These are phyloP conservation scores for Solanum piurae DNA, from an alignment of 257 asterid species.

Conservation along the genomic window DNA sequence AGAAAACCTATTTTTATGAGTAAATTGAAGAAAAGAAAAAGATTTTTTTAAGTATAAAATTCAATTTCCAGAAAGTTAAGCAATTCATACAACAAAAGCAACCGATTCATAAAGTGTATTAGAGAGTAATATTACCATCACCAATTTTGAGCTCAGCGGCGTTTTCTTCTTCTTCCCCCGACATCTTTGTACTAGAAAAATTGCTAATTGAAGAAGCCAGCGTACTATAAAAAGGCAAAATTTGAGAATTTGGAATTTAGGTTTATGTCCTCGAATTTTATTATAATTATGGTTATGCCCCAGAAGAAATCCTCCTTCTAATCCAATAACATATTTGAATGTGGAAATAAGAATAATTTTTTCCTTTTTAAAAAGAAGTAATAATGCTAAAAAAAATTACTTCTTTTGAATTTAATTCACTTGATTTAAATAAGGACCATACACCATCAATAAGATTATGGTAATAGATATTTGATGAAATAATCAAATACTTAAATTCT, in stretches of 20 bases:
- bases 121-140: slow-evolving; percentile 44
- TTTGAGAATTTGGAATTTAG: not conserved
- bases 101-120: not conserved
- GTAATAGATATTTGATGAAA: not conserved
- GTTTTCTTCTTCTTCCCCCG: slow-evolving; percentile 74
- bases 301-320: not conserved
- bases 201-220: not conserved
- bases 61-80: not conserved
- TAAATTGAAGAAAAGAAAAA: not conserved
- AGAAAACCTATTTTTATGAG: not conserved
- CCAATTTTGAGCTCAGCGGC: slow-evolving; percentile 85
- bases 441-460: not conserved
- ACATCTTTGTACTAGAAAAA: slow-evolving; percentile 18
- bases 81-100: not conserved
- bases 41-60: not conserved
- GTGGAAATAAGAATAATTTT: not conserved
- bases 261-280: not conserved
- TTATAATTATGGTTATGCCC: not conserved
- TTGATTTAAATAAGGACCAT: not conserved
- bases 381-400: not conserved
- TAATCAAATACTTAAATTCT: not conserved
- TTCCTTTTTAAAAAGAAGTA: not conserved
- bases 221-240: not conserved
- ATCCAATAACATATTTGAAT: not conserved
- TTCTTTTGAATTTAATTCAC: not conserved